These are phyloP conservation scores for Candida broadrunensis DNA, from an alignment of 805 yeast species.

Conservation along the genomic window DNA sequence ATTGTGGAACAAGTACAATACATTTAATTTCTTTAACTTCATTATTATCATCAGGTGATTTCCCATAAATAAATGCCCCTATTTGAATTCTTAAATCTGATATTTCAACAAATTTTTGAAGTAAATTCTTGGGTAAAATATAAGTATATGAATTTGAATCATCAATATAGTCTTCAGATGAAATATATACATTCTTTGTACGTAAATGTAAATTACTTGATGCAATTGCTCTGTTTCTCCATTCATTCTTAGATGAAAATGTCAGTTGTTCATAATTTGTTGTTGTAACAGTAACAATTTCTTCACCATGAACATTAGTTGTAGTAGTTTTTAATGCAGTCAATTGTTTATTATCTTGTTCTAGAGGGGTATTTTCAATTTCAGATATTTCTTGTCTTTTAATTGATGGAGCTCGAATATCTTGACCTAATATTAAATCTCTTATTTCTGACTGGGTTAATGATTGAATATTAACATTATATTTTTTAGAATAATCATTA, in stretches of 20 bases:
- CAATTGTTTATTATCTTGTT: conserved; percentile 48
- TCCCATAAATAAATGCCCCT: conserved; percentile 78
- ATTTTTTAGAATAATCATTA: conserved; percentile 78
- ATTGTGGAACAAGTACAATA: conserved; percentile 82
- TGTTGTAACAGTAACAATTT: conserved; percentile 90
- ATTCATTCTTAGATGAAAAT: conserved; percentile 81
- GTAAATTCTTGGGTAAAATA: conserved; percentile 77
- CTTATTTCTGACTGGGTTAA: conserved; percentile 91
- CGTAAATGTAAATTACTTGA: conserved; percentile 70
- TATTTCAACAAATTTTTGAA: conserved; percentile 73
- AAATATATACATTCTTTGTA: conserved; percentile 66
- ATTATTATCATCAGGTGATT: conserved; percentile 73
- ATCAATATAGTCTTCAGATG: conserved; percentile 58
- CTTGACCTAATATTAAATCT: conserved; percentile 92
- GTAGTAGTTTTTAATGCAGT: conserved; percentile 81
- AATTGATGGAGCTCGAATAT: conserved; percentile 84
- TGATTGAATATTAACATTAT: conserved; percentile 80
- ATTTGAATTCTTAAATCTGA: conserved; percentile 80
- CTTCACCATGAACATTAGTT: conserved; percentile 92
- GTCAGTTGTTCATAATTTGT: conserved; percentile 81
- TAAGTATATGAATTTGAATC: conserved; percentile 59
- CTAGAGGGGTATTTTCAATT: conserved; percentile 49
- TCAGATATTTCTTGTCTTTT: conserved; percentile 83
- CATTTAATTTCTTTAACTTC: conserved; percentile 75
- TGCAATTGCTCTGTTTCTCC: conserved; percentile 87